phyloP scores from a whole-genome alignment of 805 yeast species.

The Nakazawaea laoshanensis region DNA sequence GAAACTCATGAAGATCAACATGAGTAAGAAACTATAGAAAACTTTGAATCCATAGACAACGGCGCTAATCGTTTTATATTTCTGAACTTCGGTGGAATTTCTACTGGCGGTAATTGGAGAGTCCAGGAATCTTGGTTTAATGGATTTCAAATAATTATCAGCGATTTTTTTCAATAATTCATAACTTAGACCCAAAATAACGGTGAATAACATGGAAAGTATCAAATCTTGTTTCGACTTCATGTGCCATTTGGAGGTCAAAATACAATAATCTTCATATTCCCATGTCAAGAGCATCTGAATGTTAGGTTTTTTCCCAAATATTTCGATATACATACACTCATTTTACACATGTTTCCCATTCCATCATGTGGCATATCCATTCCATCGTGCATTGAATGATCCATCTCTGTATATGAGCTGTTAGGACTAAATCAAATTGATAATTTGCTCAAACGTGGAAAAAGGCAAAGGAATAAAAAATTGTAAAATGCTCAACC shows the following conservation, averaged over 20 bases:
- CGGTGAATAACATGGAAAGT: constrained; percentile 23
- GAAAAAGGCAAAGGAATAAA: not conserved
- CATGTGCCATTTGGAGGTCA: constrained; percentile 31
- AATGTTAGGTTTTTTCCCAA: not conserved
- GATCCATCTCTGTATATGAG: constrained; percentile 2
- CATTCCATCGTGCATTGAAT: constrained; percentile 8
- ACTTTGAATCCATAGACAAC: constrained; percentile 30
- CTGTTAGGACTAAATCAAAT: not conserved
- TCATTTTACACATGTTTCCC: constrained; percentile 10
- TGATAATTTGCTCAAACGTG: not conserved
- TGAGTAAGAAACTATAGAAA: constrained; percentile 34
- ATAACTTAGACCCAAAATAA: constrained; percentile 23
- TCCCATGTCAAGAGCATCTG: constrained; percentile 35
- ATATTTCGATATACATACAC: constrained; percentile 4
- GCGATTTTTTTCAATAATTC: constrained; percentile 22
- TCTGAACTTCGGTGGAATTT: not conserved
- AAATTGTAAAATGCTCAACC: not conserved
- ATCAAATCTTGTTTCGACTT: constrained; percentile 24
- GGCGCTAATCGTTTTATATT: constrained; percentile 20
- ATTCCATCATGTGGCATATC: constrained; percentile 11
- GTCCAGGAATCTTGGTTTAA: constrained; percentile 1
- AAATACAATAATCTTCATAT: constrained; percentile 33
- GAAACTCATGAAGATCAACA: constrained; percentile 40
- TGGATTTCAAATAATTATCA: not conserved
- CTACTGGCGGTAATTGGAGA: not conserved